A percentile compares a stretch with the other conserved stretches of the same genome.
Conservation (phyloP, 1,284 basidiomycete genomes). For the Puccinia coronata region DNA sequence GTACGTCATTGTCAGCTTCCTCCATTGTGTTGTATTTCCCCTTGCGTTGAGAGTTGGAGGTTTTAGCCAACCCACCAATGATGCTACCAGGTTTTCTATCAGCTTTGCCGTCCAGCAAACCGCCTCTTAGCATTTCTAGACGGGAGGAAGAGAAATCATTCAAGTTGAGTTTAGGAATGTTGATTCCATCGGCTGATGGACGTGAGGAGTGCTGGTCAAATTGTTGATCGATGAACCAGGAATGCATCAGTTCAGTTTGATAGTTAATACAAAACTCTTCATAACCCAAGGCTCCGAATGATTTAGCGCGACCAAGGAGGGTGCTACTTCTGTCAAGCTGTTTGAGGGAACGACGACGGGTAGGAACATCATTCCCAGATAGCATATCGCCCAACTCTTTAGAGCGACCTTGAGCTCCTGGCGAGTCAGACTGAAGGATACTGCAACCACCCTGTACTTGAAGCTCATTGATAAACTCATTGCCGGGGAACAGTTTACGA, state of each 20-base stretch:
- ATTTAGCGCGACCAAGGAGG: conserved; percentile 57
- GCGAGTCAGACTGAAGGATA: conserved; percentile 63
- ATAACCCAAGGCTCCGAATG: conserved; percentile 62
- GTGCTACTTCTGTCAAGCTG: conserved; percentile 93
- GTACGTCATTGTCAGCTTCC: conserved; percentile 70
- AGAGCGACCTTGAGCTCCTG: conserved; percentile 78
- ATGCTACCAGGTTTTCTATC: conserved; percentile 76
- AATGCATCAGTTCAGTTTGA: conserved; percentile 76
- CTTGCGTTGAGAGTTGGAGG: conserved; percentile 71
- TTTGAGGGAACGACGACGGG: conserved; percentile 63
- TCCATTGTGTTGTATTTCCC: conserved; percentile 70
- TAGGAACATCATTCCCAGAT: conserved; percentile 64
- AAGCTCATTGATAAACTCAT: conserved; percentile 61
- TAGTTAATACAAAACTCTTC: conserved; percentile 89
- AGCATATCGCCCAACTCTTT: conserved; percentile 37
- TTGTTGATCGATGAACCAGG: conserved; percentile 70
- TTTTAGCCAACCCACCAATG: conserved; percentile 72
- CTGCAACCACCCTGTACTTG: conserved; percentile 61
- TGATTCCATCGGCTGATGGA: conserved; percentile 70
- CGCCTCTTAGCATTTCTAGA: conserved; percentile 81
- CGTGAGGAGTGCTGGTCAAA: conserved; percentile 71
- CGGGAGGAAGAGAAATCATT: conserved; percentile 79
- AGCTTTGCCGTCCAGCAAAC: conserved; percentile 68
- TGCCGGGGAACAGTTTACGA: conserved; percentile 84
- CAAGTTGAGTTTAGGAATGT: conserved; percentile 67